Evolutionary conservation across 345 rosid species (phyloP).

Genomic region (Boechera retrofracta): DNA sequence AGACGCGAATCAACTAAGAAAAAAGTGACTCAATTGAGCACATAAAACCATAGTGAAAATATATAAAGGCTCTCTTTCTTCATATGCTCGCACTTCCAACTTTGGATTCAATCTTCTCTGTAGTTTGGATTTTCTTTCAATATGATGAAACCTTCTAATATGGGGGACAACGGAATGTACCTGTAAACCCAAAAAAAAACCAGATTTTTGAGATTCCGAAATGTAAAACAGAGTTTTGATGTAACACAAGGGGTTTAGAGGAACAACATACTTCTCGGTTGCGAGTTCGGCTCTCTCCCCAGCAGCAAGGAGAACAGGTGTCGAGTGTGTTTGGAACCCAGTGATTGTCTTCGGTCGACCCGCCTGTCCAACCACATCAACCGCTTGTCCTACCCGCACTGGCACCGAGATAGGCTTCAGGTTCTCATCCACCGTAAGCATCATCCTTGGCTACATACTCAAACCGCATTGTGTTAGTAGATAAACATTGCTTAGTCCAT

Average conservation of each 20-base stretch:
- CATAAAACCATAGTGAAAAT: constrained; percentile 14
- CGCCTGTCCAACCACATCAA: constrained; percentile 96
- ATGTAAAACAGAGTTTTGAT: not conserved
- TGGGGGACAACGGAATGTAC: constrained; percentile 85
- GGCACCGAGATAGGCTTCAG: constrained; percentile 85
- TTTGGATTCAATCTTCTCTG: constrained; percentile 56
- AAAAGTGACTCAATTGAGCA: constrained; percentile 10
- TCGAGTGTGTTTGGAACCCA: constrained; percentile 95
- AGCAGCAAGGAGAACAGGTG: constrained; percentile 93
- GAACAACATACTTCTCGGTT: constrained; percentile 74
- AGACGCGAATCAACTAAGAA: constrained; percentile 15
- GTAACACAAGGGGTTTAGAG: not conserved
- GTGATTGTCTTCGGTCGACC: constrained; percentile 97
- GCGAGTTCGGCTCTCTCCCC: constrained; percentile 97
- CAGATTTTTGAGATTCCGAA: constrained; percentile 5
- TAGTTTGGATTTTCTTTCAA: constrained; percentile 84
- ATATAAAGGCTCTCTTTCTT: constrained; percentile 8
- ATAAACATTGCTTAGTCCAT: not conserved
- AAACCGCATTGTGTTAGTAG: constrained; percentile 2
- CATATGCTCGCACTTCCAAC: not conserved
- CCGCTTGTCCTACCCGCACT: constrained; percentile 95
- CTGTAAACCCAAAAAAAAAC: constrained; percentile 43
- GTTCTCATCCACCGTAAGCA: constrained; percentile 81
- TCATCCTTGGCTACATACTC: constrained; percentile 83
- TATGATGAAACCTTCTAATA: constrained; percentile 92